phyloP scores from a whole-genome alignment of 1,284 basidiomycete species.

The Papiliotrema flavescens region DNA sequence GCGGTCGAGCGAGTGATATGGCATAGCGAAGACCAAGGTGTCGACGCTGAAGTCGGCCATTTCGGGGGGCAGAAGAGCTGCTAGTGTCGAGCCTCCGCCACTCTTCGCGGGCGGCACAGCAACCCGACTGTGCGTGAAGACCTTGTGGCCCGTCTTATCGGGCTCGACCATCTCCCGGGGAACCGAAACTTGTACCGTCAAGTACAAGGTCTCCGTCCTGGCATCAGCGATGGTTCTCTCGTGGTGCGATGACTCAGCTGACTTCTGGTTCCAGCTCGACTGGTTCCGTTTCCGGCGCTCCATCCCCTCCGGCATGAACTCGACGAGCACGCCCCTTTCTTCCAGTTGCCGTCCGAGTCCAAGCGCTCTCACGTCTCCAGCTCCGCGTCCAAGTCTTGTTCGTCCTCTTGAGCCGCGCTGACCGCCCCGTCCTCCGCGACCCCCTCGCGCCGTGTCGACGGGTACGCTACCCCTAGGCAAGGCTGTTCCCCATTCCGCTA shows the following conservation, averaged over 20 bases:
- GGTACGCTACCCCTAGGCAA: slow-evolving; percentile 48
- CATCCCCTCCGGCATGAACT: slow-evolving; percentile 78
- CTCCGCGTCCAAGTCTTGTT: slow-evolving; percentile 5
- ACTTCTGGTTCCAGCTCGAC: slow-evolving; percentile 77
- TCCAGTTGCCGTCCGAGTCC: slow-evolving; percentile 62
- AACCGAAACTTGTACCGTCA: not conserved
- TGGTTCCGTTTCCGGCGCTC: slow-evolving; percentile 68
- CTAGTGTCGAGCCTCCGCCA: not conserved
- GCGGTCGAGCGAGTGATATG: slow-evolving; percentile 23
- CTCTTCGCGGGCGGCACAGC: not conserved
- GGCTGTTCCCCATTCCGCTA: slow-evolving; percentile 66
- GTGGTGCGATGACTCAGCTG: slow-evolving; percentile 35
- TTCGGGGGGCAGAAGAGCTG: not conserved
- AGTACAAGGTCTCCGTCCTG: slow-evolving; percentile 2
- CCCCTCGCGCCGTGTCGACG: slow-evolving; percentile 21
- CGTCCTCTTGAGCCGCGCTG: slow-evolving; percentile 5
- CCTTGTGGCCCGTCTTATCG: not conserved
- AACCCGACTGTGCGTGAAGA: not conserved
- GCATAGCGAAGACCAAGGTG: slow-evolving; percentile 9
- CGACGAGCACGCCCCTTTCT: slow-evolving; percentile 63
- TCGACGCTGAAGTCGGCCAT: not conserved
- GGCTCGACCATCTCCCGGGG: not conserved
- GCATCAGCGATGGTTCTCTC: not conserved
- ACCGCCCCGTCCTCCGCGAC: slow-evolving; percentile 34
- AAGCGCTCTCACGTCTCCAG: slow-evolving; percentile 56